Evolutionary conservation across 768 basidiomycete species (phyloP), one percentile per base, ranked within the genome.

Genomic region (Mycena sanguinolenta): DNA sequence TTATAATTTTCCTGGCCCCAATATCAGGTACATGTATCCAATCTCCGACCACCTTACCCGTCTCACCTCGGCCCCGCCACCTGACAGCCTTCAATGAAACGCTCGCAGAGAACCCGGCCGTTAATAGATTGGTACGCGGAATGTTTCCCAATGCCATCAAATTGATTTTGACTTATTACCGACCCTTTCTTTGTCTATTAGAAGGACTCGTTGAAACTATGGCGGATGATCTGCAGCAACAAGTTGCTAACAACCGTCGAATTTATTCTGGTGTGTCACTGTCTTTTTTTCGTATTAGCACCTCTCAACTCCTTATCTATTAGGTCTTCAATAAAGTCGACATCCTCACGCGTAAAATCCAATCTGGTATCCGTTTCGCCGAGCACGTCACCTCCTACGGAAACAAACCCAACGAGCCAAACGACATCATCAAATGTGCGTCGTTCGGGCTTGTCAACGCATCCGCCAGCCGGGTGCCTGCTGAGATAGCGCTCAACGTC

Each of bases 1-100:
- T 88, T 13, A 87, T 92, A 65, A 88, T 93, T 27, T 93, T 92
- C 76, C 78, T 92, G 5, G 90, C 89, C 2, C 89, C 92, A 0
- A 84, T 91, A 74, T 90, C 85, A 16, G 76, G 76, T 77, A 10
- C 23, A 73, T 49, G n/a, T 23, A 10, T 14, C 4, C 16, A 4
- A 27, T 42, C n/a, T 58, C 58, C 16, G 19, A 17, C 58, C 3
- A n/a, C 34, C 23, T 25, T 34, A 19, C 21, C 12, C 4, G 5
- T n/a, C 28, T 54, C 42, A 39, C 32, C 30, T 42, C 16, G 9
- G 32, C 55, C 25, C n/a, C n/a, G n/a, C n/a, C 16, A 12, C 28
- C 25, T 30, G 7, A 42, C 82, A 63, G 88, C 87, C 4, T 92
- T 91, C 77, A 88, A 91, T 75, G 88, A 91, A 78, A 82, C 84